Base-by-base conservation (phyloP, 2,329 filamentous ascomycete species). In the Fusarium sterilihyphosum region DNA sequence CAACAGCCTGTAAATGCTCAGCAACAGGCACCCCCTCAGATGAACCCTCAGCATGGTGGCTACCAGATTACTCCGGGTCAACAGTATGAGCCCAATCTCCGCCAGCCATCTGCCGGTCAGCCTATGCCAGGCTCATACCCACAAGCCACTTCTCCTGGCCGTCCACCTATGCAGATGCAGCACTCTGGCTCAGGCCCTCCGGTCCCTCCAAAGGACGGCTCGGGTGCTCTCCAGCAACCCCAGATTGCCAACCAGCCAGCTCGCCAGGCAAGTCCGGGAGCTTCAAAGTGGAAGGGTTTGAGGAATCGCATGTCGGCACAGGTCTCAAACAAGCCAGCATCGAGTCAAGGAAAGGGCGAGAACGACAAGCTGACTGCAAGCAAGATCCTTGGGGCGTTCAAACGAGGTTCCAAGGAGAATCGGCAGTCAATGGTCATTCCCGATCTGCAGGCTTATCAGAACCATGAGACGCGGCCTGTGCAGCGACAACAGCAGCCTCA, bases 231-330 rank as follows among this genome's bases (percentile, higher is more conserved):
- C 33, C 65, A 64, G 31, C 70, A 71, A 18, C 58, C 65, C 14
- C 68, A 65, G 33, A 50, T 53, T 17, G 47, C 65, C 17, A 65
- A 74, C 47, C 61, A 57, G 16, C 67, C 66, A 10, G 35, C 58
- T 59, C 73, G 72, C 14, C 70, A 78, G 35, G 73, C 72, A 16
- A 73, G 73, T 37, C 71, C 77, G 20, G 67, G 60, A 20, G 76
- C 76, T 10, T 81, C 79, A 8, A 80, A 78, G 49, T 82, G 81
- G 82, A 83, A 81, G 65, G 81, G 78, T 5, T 52, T 83, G 24
- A 81, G 64, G 62, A 82, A 78, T 38, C 78, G 81, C 40, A 70
- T 84, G 74, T 81, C 78, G 7, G 79, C 66, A 26, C 82, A 84
- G 56, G 71, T 77, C 57, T 61, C 70, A 5, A 73, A 74, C 8